Conservation (phyloP, 768 basidiomycete species). For the Trichaptum fuscoviolaceum region DNA sequence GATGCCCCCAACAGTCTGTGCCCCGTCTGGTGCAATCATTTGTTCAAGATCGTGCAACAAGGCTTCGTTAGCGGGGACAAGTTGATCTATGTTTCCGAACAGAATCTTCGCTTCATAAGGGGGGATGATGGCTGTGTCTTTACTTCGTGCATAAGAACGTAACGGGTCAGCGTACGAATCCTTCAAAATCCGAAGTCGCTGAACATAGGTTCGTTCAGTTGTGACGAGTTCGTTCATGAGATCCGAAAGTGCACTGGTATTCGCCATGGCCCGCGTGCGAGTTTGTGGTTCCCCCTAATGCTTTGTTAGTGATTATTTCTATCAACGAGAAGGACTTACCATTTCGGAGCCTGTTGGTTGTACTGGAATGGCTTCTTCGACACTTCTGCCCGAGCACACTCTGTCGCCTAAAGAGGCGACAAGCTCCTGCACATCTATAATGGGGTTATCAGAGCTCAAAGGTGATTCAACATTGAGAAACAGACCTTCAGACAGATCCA, state of each 20-base stretch:
- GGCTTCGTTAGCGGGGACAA: constrained; percentile 84
- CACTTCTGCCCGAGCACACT: constrained; percentile 45
- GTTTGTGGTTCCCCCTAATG: constrained; percentile 27
- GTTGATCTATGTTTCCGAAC: constrained; percentile 89
- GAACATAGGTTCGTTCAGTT: constrained; percentile 88
- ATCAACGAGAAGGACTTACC: constrained; percentile 11
- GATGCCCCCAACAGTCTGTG: constrained; percentile 52
- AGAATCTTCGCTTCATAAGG: constrained; percentile 88
- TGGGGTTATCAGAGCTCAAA: background rate
- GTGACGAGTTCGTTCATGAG: constrained; percentile 82
- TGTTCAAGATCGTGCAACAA: constrained; percentile 81
- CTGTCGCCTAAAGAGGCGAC: constrained; percentile 73
- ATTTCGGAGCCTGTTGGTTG: background rate
- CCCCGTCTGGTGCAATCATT: constrained; percentile 61
- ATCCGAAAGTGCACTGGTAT: constrained; percentile 61
- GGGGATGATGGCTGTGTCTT: constrained; percentile 83
- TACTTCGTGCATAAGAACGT: constrained; percentile 75
- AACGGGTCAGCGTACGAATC: constrained; percentile 88
- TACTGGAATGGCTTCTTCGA: constrained; percentile 28
- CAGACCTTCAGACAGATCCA: constrained; percentile 62
- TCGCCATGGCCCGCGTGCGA: constrained; percentile 53
- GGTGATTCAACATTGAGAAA: constrained; percentile 8
- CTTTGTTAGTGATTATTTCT: constrained; percentile 7
- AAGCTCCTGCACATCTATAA: constrained; percentile 70
- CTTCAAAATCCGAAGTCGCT: constrained; percentile 77